Evolutionary conservation across 345 rosid species (phyloP).

Genomic region (Angophora floribunda): DNA sequence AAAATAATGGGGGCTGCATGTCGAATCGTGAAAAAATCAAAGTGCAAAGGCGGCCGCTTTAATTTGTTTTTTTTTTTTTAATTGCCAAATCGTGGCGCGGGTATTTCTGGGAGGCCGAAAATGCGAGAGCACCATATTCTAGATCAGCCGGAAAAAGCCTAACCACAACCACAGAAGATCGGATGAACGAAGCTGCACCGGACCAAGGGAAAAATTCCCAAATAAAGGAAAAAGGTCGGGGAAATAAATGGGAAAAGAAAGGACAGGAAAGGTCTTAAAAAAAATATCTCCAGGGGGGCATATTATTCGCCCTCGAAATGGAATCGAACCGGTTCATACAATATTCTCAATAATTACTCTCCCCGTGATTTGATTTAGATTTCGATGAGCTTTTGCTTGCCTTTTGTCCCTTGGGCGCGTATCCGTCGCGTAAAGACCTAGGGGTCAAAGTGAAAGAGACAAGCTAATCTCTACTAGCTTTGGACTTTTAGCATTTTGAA

Average conservation of each 20-base stretch:
- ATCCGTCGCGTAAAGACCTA: background rate
- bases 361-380: background rate
- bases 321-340: background rate
- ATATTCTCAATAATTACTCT: background rate
- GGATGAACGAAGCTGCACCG: background rate
- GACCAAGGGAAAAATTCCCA: background rate
- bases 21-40: background rate
- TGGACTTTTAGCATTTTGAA: no score
- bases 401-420: background rate
- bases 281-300: background rate
- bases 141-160: background rate
- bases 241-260: background rate
- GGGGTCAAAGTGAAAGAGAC: background rate
- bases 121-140: background rate
- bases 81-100: background rate
- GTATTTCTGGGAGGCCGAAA: background rate
- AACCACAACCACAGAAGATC: background rate
- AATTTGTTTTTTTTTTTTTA: background rate
- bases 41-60: background rate
- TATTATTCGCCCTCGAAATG: background rate
- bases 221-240: background rate
- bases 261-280: background rate
- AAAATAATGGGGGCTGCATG: background rate
- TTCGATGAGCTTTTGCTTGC: background rate
- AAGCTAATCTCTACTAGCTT: no score